Conservation (phyloP, 805 yeast species). For the Saturnispora kantuleensis region DNA sequence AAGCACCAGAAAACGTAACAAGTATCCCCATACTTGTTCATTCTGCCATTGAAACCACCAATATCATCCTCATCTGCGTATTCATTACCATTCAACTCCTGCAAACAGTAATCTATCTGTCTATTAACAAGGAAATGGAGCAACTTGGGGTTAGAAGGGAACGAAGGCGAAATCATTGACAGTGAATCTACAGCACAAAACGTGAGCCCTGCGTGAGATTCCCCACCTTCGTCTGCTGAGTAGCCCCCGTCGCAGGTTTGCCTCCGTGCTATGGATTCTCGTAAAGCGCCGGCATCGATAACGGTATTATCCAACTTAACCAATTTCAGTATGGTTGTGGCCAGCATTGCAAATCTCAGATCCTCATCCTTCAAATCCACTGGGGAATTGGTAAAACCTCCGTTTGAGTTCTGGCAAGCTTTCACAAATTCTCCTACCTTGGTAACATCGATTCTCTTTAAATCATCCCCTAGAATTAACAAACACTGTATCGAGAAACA, state of each 20-base stretch:
- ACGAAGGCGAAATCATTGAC: slow-evolving; percentile 28
- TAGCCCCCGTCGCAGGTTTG: slow-evolving; percentile 61
- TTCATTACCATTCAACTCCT: slow-evolving; percentile 21
- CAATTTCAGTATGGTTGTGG: slow-evolving; percentile 49
- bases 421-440: slow-evolving; percentile 45
- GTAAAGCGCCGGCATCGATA: slow-evolving; percentile 34
- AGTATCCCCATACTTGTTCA: slow-evolving; percentile 76
- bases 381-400: slow-evolving; percentile 42
- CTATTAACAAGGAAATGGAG: slow-evolving; percentile 54
- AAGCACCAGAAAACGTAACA: slow-evolving; percentile 83
- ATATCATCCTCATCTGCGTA: slow-evolving; percentile 37
- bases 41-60: slow-evolving; percentile 84
- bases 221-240: slow-evolving; percentile 39
- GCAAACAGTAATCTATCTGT: slow-evolving; percentile 35
- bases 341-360: slow-evolving; percentile 65
- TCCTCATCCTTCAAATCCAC: slow-evolving; percentile 44
- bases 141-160: slow-evolving; percentile 26
- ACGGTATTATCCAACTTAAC: slow-evolving; percentile 26
- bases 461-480: slow-evolving; percentile 38
- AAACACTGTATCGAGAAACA: slow-evolving; percentile 60
- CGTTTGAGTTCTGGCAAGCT: slow-evolving; percentile 51
- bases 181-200: slow-evolving; percentile 72
- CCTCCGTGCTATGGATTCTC: slow-evolving; percentile 28
- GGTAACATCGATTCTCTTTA: slow-evolving; percentile 29
- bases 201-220: slow-evolving; percentile 80